Percentiles rank a stretch among this genome's conserved stretches.
Evolutionary conservation across 352 stramenopile genomes (phyloP).

Genomic region (Phytophthora nicotianae): DNA sequence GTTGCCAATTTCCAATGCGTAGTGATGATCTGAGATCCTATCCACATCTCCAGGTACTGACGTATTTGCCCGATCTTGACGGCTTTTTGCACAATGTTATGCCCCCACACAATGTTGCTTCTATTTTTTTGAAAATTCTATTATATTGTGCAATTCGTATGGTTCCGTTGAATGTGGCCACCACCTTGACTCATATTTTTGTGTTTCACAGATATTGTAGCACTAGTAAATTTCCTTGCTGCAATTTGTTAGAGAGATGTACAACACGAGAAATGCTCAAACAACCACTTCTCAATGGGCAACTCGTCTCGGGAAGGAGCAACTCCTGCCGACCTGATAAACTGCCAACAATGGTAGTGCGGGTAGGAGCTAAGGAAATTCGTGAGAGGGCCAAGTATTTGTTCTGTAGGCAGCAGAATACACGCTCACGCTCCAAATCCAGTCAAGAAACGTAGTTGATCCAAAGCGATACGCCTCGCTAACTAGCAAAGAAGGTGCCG

Average conservation of each 20-base stretch:
- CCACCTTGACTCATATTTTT: background rate
- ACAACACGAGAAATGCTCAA: slow-evolving; percentile 26
- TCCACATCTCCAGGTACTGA: background rate
- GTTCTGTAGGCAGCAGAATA: background rate
- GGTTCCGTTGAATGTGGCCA: too few relatives aligned
- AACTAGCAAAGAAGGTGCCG: background rate
- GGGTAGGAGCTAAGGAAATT: slow-evolving; percentile 21
- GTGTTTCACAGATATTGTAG: background rate
- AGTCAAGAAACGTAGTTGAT: background rate
- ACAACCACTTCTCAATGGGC: slow-evolving; percentile 22
- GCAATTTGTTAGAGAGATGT: background rate
- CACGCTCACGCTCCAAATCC: background rate
- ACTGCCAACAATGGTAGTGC: slow-evolving; percentile 26
- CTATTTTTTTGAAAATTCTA: background rate
- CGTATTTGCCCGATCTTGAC: background rate
- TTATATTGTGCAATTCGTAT: background rate
- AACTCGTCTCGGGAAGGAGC: slow-evolving; percentile 16
- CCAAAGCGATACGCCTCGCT: background rate
- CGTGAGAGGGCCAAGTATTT: slow-evolving; percentile 16
- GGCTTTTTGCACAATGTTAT: background rate
- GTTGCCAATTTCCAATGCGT: background rate
- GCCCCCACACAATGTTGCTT: background rate
- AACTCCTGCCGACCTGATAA: slow-evolving; percentile 10
- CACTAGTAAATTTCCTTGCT: background rate
- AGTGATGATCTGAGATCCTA: background rate